A percentile compares a stretch with the other conserved stretches of the same genome.
phyloP scores from a whole-genome alignment of 2,329 filamentous ascomycete genomes.

The Neurospora crassa region DNA sequence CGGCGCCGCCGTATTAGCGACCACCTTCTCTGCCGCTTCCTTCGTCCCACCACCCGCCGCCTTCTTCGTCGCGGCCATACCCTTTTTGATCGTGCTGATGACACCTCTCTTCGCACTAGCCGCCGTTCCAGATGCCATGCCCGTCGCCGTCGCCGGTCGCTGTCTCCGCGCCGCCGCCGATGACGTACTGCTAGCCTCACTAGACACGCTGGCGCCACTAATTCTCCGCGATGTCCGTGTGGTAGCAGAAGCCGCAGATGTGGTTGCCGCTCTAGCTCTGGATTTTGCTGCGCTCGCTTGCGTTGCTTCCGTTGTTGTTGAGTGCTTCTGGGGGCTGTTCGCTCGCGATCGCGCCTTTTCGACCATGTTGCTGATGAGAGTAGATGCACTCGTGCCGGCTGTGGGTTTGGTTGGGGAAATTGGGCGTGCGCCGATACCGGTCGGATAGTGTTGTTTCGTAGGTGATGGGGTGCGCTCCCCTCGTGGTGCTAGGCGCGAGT shows the following conservation, averaged over 20 bases:
- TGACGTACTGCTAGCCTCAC: slow-evolving; percentile 48
- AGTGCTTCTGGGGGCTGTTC: slow-evolving; percentile 33
- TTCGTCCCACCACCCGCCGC: slow-evolving; percentile 20
- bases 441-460: slow-evolving; percentile 32
- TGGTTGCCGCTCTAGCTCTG: slow-evolving; percentile 24
- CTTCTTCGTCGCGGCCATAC: slow-evolving; percentile 41
- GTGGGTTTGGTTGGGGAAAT: slow-evolving; percentile 53
- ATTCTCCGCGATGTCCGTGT: slow-evolving; percentile 40
- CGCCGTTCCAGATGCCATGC: slow-evolving; percentile 27
- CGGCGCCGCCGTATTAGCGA: slow-evolving; percentile 25
- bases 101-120: slow-evolving; percentile 36
- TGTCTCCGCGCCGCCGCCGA: slow-evolving; percentile 50
- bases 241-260: slow-evolving; percentile 28
- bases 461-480: slow-evolving; percentile 16
- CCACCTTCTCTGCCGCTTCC: slow-evolving; percentile 22
- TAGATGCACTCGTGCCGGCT: slow-evolving; percentile 26
- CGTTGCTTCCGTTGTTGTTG: slow-evolving; percentile 12
- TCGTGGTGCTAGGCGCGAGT: slow-evolving; percentile 58
- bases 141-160: slow-evolving; percentile 26
- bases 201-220: slow-evolving; percentile 54
- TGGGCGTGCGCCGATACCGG: slow-evolving; percentile 45
- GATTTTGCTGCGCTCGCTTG: slow-evolving; percentile 23
- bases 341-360: slow-evolving; percentile 42
- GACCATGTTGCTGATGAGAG: slow-evolving; percentile 46
- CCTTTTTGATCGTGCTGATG: slow-evolving; percentile 45